Evolutionary conservation across 2,329 filamentous ascomycete species (phyloP).

Genomic region (Helotiales sp.): DNA sequence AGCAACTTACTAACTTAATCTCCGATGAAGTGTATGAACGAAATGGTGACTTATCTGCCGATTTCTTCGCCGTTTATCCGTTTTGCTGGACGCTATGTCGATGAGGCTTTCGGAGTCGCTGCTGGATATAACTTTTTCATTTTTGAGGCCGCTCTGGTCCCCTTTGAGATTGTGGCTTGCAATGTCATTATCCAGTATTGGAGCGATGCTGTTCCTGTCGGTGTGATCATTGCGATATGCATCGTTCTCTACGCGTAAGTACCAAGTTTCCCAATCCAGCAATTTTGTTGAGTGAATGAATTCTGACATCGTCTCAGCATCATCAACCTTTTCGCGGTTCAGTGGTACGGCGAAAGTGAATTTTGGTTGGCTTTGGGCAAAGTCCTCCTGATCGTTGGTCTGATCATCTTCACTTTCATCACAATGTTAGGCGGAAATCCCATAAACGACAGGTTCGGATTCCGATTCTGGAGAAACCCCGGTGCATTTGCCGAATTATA

Average conservation of each 20-base stretch:
- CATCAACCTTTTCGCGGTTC: conserved; percentile 78
- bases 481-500: conserved; percentile 60
- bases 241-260: conserved; percentile 47
- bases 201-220: conserved; percentile 53
- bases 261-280: neutral
- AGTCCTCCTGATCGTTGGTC: conserved; percentile 63
- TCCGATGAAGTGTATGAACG: conserved; percentile 55
- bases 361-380: conserved; percentile 71
- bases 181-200: conserved; percentile 51
- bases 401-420: conserved; percentile 64
- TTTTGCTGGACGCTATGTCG: conserved; percentile 76
- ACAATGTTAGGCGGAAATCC: conserved; percentile 68
- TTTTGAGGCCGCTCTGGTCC: conserved; percentile 63
- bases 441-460: conserved; percentile 58
- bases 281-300: too few species aligned
- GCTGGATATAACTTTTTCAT: conserved; percentile 78
- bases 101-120: conserved; percentile 75
- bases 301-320: conserved; percentile 8
- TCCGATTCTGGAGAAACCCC: conserved; percentile 52
- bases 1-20: conserved; percentile 11
- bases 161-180: conserved; percentile 49
- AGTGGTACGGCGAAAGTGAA: conserved; percentile 78
- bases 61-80: conserved; percentile 81
- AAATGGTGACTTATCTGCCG: conserved; percentile 78
- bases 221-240: conserved; percentile 59